A percentile compares a stretch with the other conserved stretches of the same genome.
phyloP scores from a whole-genome alignment of 768 basidiomycete species.

The Antrodiella citrinella region DNA sequence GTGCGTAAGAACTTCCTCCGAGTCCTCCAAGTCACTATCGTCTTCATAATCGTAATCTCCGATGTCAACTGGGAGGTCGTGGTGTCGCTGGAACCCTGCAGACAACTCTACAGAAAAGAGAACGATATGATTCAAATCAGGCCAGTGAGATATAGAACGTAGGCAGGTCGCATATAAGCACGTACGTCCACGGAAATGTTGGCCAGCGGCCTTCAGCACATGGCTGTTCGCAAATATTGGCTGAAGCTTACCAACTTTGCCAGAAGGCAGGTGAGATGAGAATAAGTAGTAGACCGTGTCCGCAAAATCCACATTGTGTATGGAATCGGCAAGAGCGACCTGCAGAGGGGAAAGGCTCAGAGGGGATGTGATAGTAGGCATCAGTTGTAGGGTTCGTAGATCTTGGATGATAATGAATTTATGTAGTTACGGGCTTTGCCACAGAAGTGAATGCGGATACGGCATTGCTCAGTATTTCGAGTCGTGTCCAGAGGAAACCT shows the following conservation, averaged over 20 bases:
- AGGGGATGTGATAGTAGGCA: no score
- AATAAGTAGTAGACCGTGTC: conserved; percentile 5
- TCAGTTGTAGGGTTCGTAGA: no score
- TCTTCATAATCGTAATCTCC: neutral
- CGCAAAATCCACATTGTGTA: neutral
- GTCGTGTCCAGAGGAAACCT: no score
- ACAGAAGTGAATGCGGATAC: no score
- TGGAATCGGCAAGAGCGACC: conserved; percentile 2
- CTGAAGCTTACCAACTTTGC: neutral
- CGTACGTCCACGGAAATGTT: conserved; percentile 2
- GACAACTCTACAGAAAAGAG: neutral
- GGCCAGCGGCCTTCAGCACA: conserved; percentile 2
- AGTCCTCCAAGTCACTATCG: conserved; percentile 8
- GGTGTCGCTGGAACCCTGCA: neutral
- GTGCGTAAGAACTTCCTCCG: neutral
- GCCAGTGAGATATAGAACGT: neutral
- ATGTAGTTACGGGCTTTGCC: no score
- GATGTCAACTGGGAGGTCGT: neutral
- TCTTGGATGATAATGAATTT: no score
- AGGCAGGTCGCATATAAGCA: neutral
- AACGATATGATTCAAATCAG: neutral
- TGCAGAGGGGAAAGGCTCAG: neutral
- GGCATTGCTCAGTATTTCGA: no score
- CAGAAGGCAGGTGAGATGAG: neutral
- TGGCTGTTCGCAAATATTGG: conserved; percentile 3